These are phyloP conservation scores for Brasilioporus rufonigricans DNA, from an alignment of 768 basidiomycete species.

Conservation along the genomic window DNA sequence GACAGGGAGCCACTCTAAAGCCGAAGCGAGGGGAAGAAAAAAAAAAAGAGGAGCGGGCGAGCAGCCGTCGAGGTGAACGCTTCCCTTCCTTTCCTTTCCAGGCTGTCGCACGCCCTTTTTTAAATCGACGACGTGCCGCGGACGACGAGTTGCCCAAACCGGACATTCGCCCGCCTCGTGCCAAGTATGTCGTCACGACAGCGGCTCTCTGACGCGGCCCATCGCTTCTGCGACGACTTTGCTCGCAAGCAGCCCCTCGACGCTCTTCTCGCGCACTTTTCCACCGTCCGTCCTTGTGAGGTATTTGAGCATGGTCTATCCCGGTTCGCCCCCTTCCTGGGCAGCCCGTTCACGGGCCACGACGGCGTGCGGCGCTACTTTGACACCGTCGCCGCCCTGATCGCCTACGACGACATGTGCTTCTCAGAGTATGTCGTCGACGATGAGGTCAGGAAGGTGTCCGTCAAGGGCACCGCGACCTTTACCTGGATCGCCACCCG, in stretches of 20 bases:
- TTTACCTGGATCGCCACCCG: slow-evolving; percentile 56
- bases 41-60: too few relatives aligned
- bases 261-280: slow-evolving; percentile 51
- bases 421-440: slow-evolving; percentile 61
- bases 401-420: slow-evolving; percentile 50
- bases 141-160: background rate
- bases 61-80: too few relatives aligned
- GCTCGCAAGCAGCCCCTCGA: slow-evolving; percentile 41
- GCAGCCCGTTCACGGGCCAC: slow-evolving; percentile 45
- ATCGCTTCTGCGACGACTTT: slow-evolving; percentile 52
- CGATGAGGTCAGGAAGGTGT: slow-evolving; percentile 46
- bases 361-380: slow-evolving; percentile 50
- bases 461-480: slow-evolving; percentile 48
- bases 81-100: too few relatives aligned
- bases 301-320: slow-evolving; percentile 56
- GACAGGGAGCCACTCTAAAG: too few relatives aligned
- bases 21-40: too few relatives aligned
- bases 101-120: background rate
- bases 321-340: slow-evolving; percentile 59
- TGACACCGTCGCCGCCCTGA: slow-evolving; percentile 39
- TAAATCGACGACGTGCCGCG: background rate
- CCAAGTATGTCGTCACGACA: slow-evolving; percentile 1
- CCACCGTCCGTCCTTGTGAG: slow-evolving; percentile 39
- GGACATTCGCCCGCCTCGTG: background rate
- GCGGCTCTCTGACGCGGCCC: slow-evolving; percentile 43